Conservation (phyloP, 768 basidiomycete genomes). For the Astraeus odoratus region DNA sequence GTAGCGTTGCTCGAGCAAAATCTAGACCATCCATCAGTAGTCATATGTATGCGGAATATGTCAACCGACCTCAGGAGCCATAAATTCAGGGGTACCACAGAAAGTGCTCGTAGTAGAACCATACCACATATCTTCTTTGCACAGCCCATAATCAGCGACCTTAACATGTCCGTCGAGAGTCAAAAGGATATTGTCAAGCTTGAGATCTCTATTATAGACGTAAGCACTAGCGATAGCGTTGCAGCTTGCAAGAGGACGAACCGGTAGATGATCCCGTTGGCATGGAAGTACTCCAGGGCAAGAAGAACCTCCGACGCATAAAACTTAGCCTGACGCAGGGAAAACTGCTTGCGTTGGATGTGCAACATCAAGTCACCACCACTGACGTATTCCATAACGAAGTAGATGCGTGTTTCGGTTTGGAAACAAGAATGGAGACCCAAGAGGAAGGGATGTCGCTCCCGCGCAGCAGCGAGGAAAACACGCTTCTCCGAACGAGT, state of each 20-base stretch:
- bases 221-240: neutral
- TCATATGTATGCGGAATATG: neutral
- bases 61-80: conserved; percentile 88
- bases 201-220: conserved; percentile 70
- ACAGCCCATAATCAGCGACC: conserved; percentile 97
- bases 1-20: conserved; percentile 97
- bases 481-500: conserved; percentile 99
- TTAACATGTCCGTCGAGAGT: conserved; percentile 98
- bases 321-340: conserved; percentile 96
- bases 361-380: conserved; percentile 99
- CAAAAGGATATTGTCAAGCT: conserved; percentile 95
- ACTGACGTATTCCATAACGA: conserved; percentile 99
- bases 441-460: conserved; percentile 95
- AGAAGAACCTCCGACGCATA: conserved; percentile 96
- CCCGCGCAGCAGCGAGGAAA: conserved; percentile 92
- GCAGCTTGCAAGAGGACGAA: conserved; percentile 29
- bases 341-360: conserved; percentile 98
- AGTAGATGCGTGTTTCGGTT: conserved; percentile 98
- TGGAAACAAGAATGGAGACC: conserved; percentile 99
- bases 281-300: conserved; percentile 96
- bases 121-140: conserved; percentile 99
- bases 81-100: conserved; percentile 99
- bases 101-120: conserved; percentile 97
- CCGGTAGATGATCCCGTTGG: conserved; percentile 99
- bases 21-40: conserved; percentile 42